A percentile compares a stretch with the other conserved stretches of the same genome.
phyloP scores from a whole-genome alignment of 208 protist genomes.

The Novymonas esmeraldas region DNA sequence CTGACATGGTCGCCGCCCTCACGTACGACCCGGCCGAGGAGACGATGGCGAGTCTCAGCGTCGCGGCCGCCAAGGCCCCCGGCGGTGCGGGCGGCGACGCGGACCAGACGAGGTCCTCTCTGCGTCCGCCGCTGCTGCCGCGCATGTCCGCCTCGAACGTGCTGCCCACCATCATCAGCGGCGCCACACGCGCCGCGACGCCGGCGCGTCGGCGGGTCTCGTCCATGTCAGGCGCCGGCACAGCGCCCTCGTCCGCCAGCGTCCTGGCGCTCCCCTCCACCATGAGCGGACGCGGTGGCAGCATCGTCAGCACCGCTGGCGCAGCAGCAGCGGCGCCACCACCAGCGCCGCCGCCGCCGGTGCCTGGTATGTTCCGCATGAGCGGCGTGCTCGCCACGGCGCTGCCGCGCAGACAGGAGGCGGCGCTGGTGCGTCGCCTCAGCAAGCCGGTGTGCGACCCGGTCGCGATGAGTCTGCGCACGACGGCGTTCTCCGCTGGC shows the following conservation, averaged over 20 bases:
- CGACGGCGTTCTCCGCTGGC: background rate
- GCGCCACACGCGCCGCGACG: background rate
- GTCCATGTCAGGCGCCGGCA: background rate
- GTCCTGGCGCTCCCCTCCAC: background rate
- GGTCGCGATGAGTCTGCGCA: slow-evolving; percentile 14
- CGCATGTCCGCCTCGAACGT: background rate
- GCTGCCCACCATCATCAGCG: slow-evolving; percentile 16
- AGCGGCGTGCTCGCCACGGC: slow-evolving; percentile 22
- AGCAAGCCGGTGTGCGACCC: slow-evolving; percentile 33
- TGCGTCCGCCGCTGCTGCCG: slow-evolving; percentile 15
- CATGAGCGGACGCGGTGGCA: background rate
- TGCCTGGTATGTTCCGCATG: slow-evolving; percentile 38
- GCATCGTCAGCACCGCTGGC: background rate
- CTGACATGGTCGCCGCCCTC: slow-evolving; percentile 35
- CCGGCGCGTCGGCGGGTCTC: background rate
- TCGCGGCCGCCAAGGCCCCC: background rate
- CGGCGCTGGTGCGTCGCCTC: slow-evolving; percentile 31
- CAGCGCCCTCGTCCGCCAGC: too few relatives aligned
- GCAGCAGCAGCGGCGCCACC: too few relatives aligned
- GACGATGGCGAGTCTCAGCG: background rate
- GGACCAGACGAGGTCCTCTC: slow-evolving; percentile 2
- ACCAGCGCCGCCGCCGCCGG: slow-evolving; percentile 10
- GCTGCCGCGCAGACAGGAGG: slow-evolving; percentile 27
- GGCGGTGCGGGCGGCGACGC: background rate
- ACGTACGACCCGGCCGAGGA: slow-evolving; percentile 19